Evolutionary conservation across 108 stramenopile genomes (phyloP).

Genomic region (Stephanodiscus triporus): DNA sequence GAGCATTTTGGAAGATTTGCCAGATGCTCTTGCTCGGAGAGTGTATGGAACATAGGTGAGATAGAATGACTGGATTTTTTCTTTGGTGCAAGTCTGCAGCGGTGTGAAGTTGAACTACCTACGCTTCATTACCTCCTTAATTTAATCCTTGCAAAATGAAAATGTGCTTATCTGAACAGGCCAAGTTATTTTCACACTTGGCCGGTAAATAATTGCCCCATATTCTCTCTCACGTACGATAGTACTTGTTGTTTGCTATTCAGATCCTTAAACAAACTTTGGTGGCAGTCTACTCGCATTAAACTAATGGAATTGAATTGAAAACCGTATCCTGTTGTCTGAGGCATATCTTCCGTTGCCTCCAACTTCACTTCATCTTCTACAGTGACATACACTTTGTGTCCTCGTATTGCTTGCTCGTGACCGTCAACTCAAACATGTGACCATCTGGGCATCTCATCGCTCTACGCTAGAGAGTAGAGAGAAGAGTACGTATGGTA

Average conservation of each 20-base stretch:
- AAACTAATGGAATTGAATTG: neutral
- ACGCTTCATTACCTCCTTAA: constrained; percentile 46
- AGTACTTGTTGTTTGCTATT: neutral
- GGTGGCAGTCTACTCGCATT: neutral
- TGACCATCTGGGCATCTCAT: too few species aligned
- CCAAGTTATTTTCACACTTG: constrained; percentile 21
- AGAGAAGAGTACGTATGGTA: too few species aligned
- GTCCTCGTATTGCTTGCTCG: too few species aligned
- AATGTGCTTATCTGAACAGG: constrained; percentile 53
- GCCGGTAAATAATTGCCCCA: constrained; percentile 34
- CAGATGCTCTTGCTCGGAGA: constrained; percentile 73
- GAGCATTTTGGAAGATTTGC: constrained; percentile 73
- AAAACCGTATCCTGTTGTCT: too few species aligned
- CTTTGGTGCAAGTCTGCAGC: constrained; percentile 44
- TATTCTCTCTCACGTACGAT: constrained; percentile 15
- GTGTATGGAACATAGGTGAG: constrained; percentile 67
- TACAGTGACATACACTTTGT: too few species aligned
- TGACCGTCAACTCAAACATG: too few species aligned
- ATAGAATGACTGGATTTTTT: constrained; percentile 1
- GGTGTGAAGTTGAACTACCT: constrained; percentile 37
- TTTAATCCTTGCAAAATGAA: constrained; percentile 43
- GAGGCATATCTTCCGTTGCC: too few species aligned
- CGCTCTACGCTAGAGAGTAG: too few species aligned
- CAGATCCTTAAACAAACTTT: neutral
- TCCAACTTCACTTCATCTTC: too few species aligned